Evolutionary conservation across 169 alveolate species (phyloP).

Genomic region (Cystoisospora suis): DNA sequence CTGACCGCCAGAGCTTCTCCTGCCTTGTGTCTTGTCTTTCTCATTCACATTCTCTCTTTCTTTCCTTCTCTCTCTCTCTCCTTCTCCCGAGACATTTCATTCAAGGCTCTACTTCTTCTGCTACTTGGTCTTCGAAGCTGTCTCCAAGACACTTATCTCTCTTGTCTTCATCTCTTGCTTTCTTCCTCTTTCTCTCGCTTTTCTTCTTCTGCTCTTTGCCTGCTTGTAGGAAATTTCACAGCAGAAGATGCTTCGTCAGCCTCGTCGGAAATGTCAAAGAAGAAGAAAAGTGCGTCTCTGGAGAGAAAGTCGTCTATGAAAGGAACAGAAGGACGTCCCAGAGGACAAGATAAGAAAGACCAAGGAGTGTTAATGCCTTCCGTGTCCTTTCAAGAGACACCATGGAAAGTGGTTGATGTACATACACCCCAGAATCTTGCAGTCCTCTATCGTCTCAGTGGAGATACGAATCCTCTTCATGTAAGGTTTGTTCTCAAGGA

Average conservation of each 20-base stretch:
- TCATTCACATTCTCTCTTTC: neutral
- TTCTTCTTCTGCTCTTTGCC: neutral
- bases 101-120: no score
- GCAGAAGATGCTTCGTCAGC: no score
- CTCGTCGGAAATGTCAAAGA: no score
- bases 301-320: neutral
- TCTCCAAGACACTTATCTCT: neutral
- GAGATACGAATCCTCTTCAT: slow-evolving; percentile 87
- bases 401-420: slow-evolving; percentile 67
- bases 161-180: neutral
- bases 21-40: no score
- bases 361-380: neutral
- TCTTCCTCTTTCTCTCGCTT: neutral
- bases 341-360: neutral
- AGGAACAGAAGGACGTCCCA: neutral
- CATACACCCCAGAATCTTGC: slow-evolving; percentile 79
- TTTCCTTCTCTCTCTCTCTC: neutral
- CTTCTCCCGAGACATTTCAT: no score
- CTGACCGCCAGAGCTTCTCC: no score
- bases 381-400: slow-evolving; percentile 65
- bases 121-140: no score
- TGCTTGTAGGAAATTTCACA: neutral
- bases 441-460: slow-evolving; percentile 79
- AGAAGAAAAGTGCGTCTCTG: no score
- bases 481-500: no score